A percentile compares a stretch with the other conserved stretches of the same genome.
phyloP scores from a whole-genome alignment of 306 rosid genomes.

The Mimosa bimucronata region DNA sequence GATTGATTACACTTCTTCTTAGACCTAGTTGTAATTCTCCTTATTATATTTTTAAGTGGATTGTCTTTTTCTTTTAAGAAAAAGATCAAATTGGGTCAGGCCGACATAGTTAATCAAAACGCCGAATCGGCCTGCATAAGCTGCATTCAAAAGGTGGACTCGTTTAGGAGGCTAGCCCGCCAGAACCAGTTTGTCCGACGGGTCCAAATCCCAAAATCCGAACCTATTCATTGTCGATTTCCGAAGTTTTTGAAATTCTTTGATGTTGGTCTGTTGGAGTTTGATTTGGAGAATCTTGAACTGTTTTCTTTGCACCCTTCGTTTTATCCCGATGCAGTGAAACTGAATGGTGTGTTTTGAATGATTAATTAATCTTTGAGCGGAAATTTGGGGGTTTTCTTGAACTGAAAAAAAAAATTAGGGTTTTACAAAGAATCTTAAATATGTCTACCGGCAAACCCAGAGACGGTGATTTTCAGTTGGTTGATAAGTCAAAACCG shows the following conservation, averaged over 20 bases:
- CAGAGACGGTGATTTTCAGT: constrained; percentile 57
- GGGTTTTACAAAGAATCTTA: constrained; percentile 50
- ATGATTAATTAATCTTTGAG: not conserved
- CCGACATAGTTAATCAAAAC: too few species aligned
- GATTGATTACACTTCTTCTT: too few species aligned
- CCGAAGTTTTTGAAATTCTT: too few species aligned
- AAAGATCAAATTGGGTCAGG: too few species aligned
- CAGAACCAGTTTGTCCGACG: too few species aligned
- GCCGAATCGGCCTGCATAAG: too few species aligned
- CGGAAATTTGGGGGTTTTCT: not conserved
- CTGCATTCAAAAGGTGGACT: too few species aligned
- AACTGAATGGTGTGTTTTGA: not conserved
- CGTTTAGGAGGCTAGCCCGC: too few species aligned
- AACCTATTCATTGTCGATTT: not conserved
- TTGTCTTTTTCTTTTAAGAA: too few species aligned
- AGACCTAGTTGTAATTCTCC: too few species aligned
- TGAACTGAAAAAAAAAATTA: constrained; percentile 34
- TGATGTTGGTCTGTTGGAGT: too few species aligned
- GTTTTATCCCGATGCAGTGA: not conserved
- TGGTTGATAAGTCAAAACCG: constrained; percentile 59
- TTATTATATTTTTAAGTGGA: too few species aligned
- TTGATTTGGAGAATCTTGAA: not conserved
- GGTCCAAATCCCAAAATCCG: not conserved
- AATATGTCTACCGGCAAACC: constrained; percentile 66
- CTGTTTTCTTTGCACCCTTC: not conserved